phyloP scores from a whole-genome alignment of 148 eudicot species.

The Rhododendron vialii region DNA sequence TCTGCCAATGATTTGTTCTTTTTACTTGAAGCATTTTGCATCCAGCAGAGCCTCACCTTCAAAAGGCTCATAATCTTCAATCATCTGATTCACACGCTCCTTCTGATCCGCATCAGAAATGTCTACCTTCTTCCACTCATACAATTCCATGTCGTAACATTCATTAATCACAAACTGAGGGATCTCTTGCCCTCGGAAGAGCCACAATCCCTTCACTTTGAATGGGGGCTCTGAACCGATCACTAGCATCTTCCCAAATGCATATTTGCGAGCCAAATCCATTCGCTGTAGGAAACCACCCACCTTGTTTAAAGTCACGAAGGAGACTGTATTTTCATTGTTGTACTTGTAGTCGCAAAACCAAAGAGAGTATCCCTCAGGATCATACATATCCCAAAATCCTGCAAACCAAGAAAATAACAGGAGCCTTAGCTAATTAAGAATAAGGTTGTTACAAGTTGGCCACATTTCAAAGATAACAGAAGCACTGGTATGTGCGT shows the following conservation, averaged over 20 bases:
- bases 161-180: conserved; percentile 32
- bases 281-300: conserved; percentile 33
- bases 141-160: conserved; percentile 39
- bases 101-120: conserved; percentile 28
- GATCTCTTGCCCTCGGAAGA: conserved; percentile 32
- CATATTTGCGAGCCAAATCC: conserved; percentile 36
- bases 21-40: conserved; percentile 35
- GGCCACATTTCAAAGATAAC: neutral
- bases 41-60: conserved; percentile 36
- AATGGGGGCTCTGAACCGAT: conserved; percentile 26
- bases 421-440: neutral
- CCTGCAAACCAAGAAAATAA: conserved; percentile 29
- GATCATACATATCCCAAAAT: conserved; percentile 80
- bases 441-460: neutral
- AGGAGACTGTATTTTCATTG: conserved; percentile 37
- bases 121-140: conserved; percentile 35
- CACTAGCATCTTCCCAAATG: conserved; percentile 36
- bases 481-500: neutral
- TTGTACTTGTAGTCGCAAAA: conserved; percentile 47
- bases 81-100: conserved; percentile 34
- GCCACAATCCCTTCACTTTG: conserved; percentile 38
- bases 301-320: conserved; percentile 35
- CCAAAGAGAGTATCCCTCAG: conserved; percentile 27
- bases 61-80: conserved; percentile 34
- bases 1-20: neutral